Conservation (phyloP, 805 yeast genomes). For the Metschnikowia gruessii region DNA sequence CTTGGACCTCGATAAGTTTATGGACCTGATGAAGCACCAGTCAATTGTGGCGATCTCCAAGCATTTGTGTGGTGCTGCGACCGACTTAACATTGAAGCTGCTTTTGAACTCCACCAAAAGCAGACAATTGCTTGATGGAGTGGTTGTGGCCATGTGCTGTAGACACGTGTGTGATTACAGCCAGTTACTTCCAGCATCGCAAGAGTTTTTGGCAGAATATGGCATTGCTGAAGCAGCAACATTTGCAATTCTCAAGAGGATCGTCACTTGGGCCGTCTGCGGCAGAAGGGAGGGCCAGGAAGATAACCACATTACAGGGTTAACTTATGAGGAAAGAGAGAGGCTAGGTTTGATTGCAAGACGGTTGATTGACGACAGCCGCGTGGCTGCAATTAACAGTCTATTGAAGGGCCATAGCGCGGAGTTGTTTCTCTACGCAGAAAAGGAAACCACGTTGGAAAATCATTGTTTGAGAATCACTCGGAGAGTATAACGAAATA, state of each 20-base stretch:
- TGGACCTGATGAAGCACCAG: slow-evolving; percentile 24
- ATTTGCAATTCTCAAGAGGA: slow-evolving; percentile 52
- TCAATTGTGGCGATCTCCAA: slow-evolving; percentile 68
- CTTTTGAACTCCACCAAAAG: slow-evolving; percentile 37
- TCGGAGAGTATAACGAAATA: too few relatives aligned
- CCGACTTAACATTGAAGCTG: slow-evolving; percentile 77
- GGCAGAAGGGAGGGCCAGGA: slow-evolving; percentile 49
- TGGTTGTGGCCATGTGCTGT: slow-evolving; percentile 89
- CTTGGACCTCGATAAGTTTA: slow-evolving; percentile 48
- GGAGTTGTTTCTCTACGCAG: slow-evolving; percentile 58
- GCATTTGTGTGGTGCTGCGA: slow-evolving; percentile 92
- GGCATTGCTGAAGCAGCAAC: slow-evolving; percentile 36
- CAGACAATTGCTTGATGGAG: slow-evolving; percentile 43
- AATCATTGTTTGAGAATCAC: slow-evolving; percentile 52
- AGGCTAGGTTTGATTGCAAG: slow-evolving; percentile 65
- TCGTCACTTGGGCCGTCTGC: slow-evolving; percentile 88
- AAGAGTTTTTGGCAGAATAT: slow-evolving; percentile 32
- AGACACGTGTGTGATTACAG: slow-evolving; percentile 74
- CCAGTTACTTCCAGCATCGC: slow-evolving; percentile 50
- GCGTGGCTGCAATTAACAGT: slow-evolving; percentile 47
- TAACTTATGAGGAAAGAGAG: slow-evolving; percentile 48
- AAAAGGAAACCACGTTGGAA: slow-evolving; percentile 59
- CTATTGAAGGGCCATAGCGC: slow-evolving; percentile 39
- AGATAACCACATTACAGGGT: slow-evolving; percentile 46
- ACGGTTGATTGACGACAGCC: slow-evolving; percentile 69